These are phyloP conservation scores for Nemania diffusa DNA, from an alignment of 2,329 filamentous ascomycete genomes.

Conservation along the genomic window DNA sequence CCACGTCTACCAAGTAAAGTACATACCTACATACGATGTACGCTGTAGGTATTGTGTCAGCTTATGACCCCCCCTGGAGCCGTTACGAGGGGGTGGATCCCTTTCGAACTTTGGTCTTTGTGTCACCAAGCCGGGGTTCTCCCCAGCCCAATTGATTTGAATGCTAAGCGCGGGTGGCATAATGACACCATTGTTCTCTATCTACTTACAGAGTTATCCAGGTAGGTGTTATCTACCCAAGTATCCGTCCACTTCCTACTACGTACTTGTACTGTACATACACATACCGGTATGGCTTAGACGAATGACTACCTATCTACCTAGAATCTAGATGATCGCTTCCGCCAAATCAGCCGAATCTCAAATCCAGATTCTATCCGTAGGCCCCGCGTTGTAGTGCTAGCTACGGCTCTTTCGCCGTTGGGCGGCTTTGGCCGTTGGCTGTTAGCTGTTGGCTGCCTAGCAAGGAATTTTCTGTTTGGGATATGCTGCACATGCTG, in stretches of 20 bases:
- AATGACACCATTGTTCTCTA: neutral
- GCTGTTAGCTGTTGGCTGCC: neutral
- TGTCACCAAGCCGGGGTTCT: slow-evolving; percentile 21
- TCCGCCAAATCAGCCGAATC: no score
- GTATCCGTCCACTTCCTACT: neutral
- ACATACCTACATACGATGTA: neutral
- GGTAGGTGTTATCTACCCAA: neutral
- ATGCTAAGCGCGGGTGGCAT: slow-evolving; percentile 30
- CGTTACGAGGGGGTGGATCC: slow-evolving; percentile 11
- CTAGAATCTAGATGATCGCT: no score
- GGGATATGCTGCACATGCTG: neutral
- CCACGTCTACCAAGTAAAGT: no score
- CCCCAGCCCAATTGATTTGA: slow-evolving; percentile 6
- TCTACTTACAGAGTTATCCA: neutral
- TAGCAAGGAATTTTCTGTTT: neutral
- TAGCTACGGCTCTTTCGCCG: no score
- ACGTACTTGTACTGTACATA: neutral
- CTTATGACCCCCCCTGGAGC: slow-evolving; percentile 16
- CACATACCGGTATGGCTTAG: no score
- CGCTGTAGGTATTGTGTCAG: neutral
- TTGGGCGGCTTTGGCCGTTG: neutral
- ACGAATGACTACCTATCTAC: no score
- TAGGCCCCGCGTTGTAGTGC: no score
- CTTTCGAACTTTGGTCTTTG: slow-evolving; percentile 11
- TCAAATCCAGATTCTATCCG: no score